A percentile compares a stretch with the other conserved stretches of the same genome.
These are phyloP conservation scores for Saccharomyces hybrid DNA, from an alignment of 1,139 yeast species.

Conservation along the genomic window DNA sequence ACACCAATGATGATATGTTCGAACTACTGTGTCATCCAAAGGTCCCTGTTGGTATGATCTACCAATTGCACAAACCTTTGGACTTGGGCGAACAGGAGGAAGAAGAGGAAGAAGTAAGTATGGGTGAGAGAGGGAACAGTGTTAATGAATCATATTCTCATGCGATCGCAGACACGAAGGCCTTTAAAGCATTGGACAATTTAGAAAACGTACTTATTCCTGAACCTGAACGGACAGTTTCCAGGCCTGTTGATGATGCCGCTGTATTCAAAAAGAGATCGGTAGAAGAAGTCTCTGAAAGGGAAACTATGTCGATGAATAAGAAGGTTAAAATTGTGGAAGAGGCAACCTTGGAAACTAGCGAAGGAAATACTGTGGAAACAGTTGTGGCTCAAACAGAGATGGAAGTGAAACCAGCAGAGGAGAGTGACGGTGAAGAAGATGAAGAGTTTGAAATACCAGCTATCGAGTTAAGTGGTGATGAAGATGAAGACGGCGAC, in stretches of 20 bases:
- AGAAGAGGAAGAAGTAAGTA: constrained; percentile 18
- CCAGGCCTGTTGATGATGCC: not conserved
- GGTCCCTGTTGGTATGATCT: constrained; percentile 54
- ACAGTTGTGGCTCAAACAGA: constrained; percentile 1
- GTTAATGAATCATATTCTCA: not conserved
- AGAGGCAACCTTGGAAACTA: constrained; percentile 17
- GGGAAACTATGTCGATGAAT: not conserved
- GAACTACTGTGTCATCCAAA: constrained; percentile 68
- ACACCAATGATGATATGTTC: constrained; percentile 36
- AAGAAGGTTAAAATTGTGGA: constrained; percentile 2
- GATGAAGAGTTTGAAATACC: constrained; percentile 53
- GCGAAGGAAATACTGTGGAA: constrained; percentile 29
- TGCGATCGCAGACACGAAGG: not conserved
- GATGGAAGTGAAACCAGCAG: constrained; percentile 1
- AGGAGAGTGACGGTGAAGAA: constrained; percentile 9
- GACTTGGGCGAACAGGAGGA: constrained; percentile 24
- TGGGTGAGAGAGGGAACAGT: not conserved
- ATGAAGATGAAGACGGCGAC: constrained; percentile 25
- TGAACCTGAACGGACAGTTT: not conserved
- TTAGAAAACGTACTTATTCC: not conserved
- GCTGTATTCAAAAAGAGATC: constrained; percentile 15
- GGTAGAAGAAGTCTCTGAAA: constrained; percentile 6
- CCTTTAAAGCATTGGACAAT: not conserved
- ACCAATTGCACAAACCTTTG: constrained; percentile 28
- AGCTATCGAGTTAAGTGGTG: constrained; percentile 41